Evolutionary conservation across 2,329 filamentous ascomycete species (phyloP).

Genomic region (Huntiella savannae): DNA sequence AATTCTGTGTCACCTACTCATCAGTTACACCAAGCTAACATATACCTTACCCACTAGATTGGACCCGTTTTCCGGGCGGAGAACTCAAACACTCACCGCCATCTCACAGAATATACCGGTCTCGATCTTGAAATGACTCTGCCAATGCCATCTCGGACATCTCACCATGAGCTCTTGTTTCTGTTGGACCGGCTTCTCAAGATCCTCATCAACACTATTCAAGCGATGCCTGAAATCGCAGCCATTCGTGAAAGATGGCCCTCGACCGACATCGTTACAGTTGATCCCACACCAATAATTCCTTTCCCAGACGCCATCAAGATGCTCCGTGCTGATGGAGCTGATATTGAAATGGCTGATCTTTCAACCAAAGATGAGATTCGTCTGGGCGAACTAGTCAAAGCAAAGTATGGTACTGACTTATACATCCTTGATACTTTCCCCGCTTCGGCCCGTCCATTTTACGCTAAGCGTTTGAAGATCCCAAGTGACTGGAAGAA

Average conservation of each 20-base stretch:
- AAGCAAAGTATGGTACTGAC: constrained; percentile 71
- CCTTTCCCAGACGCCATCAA: constrained; percentile 62
- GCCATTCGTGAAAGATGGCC: constrained; percentile 69
- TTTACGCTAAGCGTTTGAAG: constrained; percentile 74
- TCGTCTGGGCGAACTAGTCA: constrained; percentile 64
- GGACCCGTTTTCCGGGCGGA: constrained; percentile 84
- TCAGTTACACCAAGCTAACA: neutral
- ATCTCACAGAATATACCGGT: constrained; percentile 87
- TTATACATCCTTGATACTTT: constrained; percentile 95
- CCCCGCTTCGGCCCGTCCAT: constrained; percentile 63
- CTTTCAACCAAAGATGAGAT: constrained; percentile 75
- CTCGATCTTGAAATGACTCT: constrained; percentile 88
- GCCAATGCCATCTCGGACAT: constrained; percentile 31
- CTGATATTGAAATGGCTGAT: constrained; percentile 54
- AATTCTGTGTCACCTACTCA: neutral
- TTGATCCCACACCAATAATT: constrained; percentile 68
- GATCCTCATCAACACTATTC: constrained; percentile 34
- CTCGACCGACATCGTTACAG: constrained; percentile 68
- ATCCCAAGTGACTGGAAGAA: constrained; percentile 17
- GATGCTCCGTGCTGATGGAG: constrained; percentile 66
- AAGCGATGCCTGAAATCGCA: constrained; percentile 47
- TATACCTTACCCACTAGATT: constrained; percentile 23
- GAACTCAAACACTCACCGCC: constrained; percentile 87
- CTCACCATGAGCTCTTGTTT: constrained; percentile 74
- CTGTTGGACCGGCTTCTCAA: constrained; percentile 69